A percentile compares a stretch with the other conserved stretches of the same genome.
These are phyloP conservation scores for Passalora sequoiae DNA, from an alignment of 2,329 filamentous ascomycete species.

Conservation along the genomic window DNA sequence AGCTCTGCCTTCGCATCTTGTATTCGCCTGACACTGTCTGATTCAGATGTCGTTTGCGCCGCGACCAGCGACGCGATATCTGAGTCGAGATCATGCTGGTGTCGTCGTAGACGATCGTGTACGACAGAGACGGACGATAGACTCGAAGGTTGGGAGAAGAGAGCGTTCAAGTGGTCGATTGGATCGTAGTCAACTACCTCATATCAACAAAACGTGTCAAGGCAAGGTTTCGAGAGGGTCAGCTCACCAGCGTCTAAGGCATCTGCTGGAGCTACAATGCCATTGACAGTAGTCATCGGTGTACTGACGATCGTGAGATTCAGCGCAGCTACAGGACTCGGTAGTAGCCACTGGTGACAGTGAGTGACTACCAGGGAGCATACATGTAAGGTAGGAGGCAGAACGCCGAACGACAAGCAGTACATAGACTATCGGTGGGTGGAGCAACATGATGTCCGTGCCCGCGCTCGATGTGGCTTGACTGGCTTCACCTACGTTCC, in stretches of 20 bases:
- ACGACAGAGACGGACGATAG: constrained; percentile 71
- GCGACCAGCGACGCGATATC: constrained; percentile 69
- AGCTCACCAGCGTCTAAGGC: constrained; percentile 22
- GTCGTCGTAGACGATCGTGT: constrained; percentile 64
- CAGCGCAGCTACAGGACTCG: too few relatives aligned
- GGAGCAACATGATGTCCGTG: too few relatives aligned
- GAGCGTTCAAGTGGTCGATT: constrained; percentile 83
- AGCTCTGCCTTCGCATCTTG: constrained; percentile 86
- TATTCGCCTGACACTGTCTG: constrained; percentile 85
- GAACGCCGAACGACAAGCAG: too few relatives aligned
- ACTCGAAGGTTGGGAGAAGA: constrained; percentile 86
- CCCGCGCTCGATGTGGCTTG: too few relatives aligned
- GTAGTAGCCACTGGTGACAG: too few relatives aligned
- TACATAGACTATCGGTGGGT: too few relatives aligned
- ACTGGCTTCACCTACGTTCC: too few relatives aligned
- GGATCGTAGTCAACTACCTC: constrained; percentile 78
- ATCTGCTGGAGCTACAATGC: constrained; percentile 11
- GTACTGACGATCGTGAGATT: too few relatives aligned
- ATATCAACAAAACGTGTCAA: background rate
- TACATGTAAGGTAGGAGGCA: too few relatives aligned
- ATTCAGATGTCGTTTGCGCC: constrained; percentile 75
- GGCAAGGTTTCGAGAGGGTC: background rate
- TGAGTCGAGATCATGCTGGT: constrained; percentile 75
- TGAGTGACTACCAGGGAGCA: too few relatives aligned
- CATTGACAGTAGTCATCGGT: constrained; percentile 16